phyloP scores from a whole-genome alignment of 2,329 filamentous ascomycete species.

The Aspergillus sojae region DNA sequence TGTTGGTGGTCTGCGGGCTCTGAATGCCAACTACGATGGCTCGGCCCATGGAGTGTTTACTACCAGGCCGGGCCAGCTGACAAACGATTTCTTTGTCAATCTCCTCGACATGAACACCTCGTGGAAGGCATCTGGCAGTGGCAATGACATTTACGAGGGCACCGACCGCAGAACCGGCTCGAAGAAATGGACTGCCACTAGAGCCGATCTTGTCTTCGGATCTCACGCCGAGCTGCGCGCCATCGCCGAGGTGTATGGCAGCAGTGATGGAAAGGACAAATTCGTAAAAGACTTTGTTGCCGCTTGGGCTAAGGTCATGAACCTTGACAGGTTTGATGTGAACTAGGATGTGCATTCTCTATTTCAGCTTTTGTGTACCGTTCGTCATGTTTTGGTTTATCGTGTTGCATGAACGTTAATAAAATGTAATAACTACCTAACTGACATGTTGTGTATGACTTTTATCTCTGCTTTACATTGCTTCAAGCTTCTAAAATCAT shows the following conservation, averaged over 20 bases:
- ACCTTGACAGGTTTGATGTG: slow-evolving; percentile 68
- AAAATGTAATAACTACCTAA: background rate
- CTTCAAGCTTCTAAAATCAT: background rate
- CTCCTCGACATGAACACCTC: slow-evolving; percentile 67
- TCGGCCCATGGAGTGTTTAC: slow-evolving; percentile 71
- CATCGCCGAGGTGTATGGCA: slow-evolving; percentile 69
- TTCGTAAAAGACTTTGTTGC: slow-evolving; percentile 72
- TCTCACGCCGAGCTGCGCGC: slow-evolving; percentile 75
- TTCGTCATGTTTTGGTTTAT: background rate
- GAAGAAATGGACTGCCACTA: slow-evolving; percentile 71
- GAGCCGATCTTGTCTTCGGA: slow-evolving; percentile 71
- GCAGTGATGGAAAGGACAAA: slow-evolving; percentile 61
- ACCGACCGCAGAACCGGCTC: slow-evolving; percentile 65
- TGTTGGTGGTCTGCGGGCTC: slow-evolving; percentile 70
- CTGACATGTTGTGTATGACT: background rate
- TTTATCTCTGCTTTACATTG: background rate
- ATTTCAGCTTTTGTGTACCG: background rate
- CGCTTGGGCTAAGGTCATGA: slow-evolving; percentile 76
- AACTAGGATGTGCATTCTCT: background rate
- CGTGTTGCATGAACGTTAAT: background rate
- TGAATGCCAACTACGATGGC: slow-evolving; percentile 72
- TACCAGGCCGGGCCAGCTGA: slow-evolving; percentile 66
- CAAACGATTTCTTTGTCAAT: slow-evolving; percentile 83
- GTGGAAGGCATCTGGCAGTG: slow-evolving; percentile 62
- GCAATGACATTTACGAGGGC: slow-evolving; percentile 64